Conservation (phyloP, 2,329 filamentous ascomycete genomes). For the Neonectria magnoliae region DNA sequence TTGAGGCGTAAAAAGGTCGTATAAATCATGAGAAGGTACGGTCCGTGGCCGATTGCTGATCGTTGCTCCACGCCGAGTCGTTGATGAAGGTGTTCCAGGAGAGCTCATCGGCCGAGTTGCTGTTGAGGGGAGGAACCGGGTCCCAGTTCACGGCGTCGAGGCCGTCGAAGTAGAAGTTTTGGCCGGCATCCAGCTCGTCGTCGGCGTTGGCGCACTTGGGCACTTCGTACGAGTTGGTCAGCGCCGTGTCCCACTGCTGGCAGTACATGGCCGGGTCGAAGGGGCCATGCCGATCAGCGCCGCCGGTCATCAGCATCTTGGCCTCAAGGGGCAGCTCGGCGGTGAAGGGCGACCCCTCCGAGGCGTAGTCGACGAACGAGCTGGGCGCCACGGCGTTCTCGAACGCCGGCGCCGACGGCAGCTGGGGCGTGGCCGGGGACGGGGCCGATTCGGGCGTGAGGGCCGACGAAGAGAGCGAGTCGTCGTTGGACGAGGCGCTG, state of each 20-base stretch:
- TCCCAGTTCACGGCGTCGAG: conserved; percentile 20
- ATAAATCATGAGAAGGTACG: conserved; percentile 16
- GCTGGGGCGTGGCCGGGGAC: conserved; percentile 34
- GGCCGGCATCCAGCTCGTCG: background rate
- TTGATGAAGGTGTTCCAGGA: conserved; percentile 47
- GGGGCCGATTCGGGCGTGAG: conserved; percentile 44
- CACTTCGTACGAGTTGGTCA: conserved; percentile 10
- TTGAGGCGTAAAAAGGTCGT: conserved; percentile 22
- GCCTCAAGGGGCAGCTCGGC: conserved; percentile 54
- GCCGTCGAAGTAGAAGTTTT: conserved; percentile 4
- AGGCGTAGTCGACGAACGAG: conserved; percentile 29
- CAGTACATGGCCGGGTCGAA: conserved; percentile 28
- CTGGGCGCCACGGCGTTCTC: conserved; percentile 16
- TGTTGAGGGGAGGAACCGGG: background rate
- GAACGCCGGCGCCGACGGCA: conserved; percentile 32
- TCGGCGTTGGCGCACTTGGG: conserved; percentile 7
- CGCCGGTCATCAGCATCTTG: conserved; percentile 51
- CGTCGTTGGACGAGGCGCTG: background rate
- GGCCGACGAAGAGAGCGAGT: conserved; percentile 38
- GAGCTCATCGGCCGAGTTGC: conserved; percentile 39
- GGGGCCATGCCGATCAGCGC: conserved; percentile 45
- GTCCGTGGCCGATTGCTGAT: conserved; percentile 24
- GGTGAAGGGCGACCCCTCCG: conserved; percentile 51
- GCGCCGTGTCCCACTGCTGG: conserved; percentile 25
- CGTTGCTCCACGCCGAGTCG: conserved; percentile 40